Conservation (phyloP, 1,284 basidiomycete genomes). For the Thelephora terrestris region DNA sequence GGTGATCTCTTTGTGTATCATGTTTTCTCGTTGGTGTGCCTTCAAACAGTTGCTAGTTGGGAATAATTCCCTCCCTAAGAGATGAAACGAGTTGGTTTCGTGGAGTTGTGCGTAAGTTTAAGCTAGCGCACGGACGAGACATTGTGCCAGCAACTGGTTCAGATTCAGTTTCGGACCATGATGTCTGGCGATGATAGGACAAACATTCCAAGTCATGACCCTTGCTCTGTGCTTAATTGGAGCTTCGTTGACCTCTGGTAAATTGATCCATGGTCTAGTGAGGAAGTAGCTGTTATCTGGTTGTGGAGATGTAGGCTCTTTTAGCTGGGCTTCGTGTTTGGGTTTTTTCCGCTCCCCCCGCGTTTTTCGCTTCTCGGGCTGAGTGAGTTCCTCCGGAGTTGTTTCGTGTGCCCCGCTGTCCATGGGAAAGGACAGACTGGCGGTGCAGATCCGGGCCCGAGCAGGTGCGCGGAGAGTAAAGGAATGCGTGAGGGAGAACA, state of each 20-base stretch:
- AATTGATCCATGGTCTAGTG: conserved; percentile 42
- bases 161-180: conserved; percentile 11
- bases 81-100: background rate
- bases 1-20: conserved; percentile 67
- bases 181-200: conserved; percentile 22
- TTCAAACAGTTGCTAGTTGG: conserved; percentile 78
- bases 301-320: conserved; percentile 7
- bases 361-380: conserved; percentile 42
- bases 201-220: conserved; percentile 73
- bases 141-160: conserved; percentile 62
- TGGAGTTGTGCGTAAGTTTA: background rate
- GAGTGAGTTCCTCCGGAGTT: conserved; percentile 46
- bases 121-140: conserved; percentile 60
- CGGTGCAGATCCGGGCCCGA: background rate
- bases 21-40: conserved; percentile 57
- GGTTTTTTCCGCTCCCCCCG: conserved; percentile 30
- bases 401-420: conserved; percentile 15
- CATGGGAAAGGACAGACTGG: background rate
- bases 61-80: conserved; percentile 74
- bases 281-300: conserved; percentile 28
- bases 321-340: background rate
- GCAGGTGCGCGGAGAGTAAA: background rate
- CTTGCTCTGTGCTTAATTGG: conserved; percentile 25
- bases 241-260: conserved; percentile 15
- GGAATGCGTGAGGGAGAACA: background rate